phyloP scores from a whole-genome alignment of 1,139 yeast species.

The Hemisphaericaspora lyxosophila region DNA sequence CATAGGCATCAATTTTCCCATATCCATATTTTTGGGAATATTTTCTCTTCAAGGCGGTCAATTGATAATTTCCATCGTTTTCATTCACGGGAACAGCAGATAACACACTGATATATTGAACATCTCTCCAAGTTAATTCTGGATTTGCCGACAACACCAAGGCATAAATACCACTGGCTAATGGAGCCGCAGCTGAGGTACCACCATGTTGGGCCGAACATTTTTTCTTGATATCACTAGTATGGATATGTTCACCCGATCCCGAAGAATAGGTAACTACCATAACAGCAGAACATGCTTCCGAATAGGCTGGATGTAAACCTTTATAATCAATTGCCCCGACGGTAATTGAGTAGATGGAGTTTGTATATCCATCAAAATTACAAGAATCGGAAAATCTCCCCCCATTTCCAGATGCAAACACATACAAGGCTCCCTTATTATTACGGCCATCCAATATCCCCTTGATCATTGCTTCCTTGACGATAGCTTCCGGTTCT shows the following conservation, averaged over 20 bases:
- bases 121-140: slow-evolving; percentile 90
- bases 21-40: slow-evolving; percentile 90
- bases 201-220: slow-evolving; percentile 89
- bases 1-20: slow-evolving; percentile 86
- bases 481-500: slow-evolving; percentile 76
- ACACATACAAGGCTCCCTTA: slow-evolving; percentile 87
- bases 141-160: slow-evolving; percentile 82
- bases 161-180: slow-evolving; percentile 93
- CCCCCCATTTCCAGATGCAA: slow-evolving; percentile 97
- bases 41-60: slow-evolving; percentile 55
- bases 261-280: slow-evolving; percentile 96
- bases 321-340: slow-evolving; percentile 91
- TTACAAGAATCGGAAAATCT: slow-evolving; percentile 83
- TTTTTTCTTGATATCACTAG: slow-evolving; percentile 76
- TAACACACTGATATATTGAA: slow-evolving; percentile 78
- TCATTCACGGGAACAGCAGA: slow-evolving; percentile 71
- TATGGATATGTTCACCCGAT: slow-evolving; percentile 83
- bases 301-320: slow-evolving; percentile 83
- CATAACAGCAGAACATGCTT: slow-evolving; percentile 92
- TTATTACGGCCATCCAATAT: slow-evolving; percentile 78
- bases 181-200: slow-evolving; percentile 98
- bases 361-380: slow-evolving; percentile 96
- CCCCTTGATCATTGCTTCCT: slow-evolving; percentile 80
- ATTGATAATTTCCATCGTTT: slow-evolving; percentile 70
- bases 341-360: slow-evolving; percentile 91